phyloP scores from a whole-genome alignment of 768 basidiomycete species.

The Mycena belliarum region DNA sequence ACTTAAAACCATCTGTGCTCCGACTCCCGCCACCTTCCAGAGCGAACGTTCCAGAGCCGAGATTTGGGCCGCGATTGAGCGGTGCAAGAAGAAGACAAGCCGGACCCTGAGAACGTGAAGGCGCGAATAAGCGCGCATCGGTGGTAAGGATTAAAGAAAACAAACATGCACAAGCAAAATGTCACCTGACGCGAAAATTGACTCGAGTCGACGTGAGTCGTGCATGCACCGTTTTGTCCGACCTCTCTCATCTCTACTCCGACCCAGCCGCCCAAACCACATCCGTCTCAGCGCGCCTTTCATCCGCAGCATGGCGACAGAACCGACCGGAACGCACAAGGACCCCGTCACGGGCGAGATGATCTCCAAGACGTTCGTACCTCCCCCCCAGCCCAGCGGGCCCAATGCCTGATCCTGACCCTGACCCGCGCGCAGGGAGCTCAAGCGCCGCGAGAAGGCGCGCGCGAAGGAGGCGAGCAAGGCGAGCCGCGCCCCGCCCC shows the following conservation, averaged over 20 bases:
- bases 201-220: not conserved
- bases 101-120: too few species aligned
- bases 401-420: too few species aligned
- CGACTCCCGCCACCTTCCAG: too few species aligned
- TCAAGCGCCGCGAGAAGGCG: constrained; percentile 91
- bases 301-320: constrained; percentile 43
- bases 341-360: constrained; percentile 93
- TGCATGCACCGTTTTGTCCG: constrained; percentile 15
- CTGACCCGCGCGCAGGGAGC: constrained; percentile 58
- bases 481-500: constrained; percentile 53
- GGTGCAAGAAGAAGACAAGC: too few species aligned
- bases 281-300: constrained; percentile 17
- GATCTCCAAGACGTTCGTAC: constrained; percentile 90
- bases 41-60: too few species aligned
- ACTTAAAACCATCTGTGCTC: too few species aligned
- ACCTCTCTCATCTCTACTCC: constrained; percentile 7
- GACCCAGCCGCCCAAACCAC: constrained; percentile 1
- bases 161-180: too few species aligned
- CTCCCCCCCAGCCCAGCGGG: constrained; percentile 7
- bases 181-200: constrained; percentile 1
- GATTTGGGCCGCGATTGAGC: too few species aligned
- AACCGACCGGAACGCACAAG: constrained; percentile 53
- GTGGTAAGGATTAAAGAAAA: too few species aligned
- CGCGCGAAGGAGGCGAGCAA: constrained; percentile 81
- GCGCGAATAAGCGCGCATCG: too few species aligned